Base-by-base conservation (phyloP, 306 rosid genomes). In the Oxytropis ochrocephala region DNA sequence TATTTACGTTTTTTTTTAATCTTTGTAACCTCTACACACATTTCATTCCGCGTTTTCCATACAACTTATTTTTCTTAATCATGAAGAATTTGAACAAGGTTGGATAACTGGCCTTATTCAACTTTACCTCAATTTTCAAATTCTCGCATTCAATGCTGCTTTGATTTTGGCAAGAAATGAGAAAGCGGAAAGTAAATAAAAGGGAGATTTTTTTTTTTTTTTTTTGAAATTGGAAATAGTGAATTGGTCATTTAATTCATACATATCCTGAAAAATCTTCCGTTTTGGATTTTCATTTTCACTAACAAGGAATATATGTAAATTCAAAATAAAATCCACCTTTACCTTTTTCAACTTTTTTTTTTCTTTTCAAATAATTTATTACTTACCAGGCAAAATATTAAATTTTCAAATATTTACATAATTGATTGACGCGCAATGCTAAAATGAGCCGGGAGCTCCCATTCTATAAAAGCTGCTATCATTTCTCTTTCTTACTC, bases 401-500 rank as follows among this genome's bases (percentile, higher is more conserved):
- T 27, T 54, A 36, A 35, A 35, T 54, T 35, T 35, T 17, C 8
- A 18, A 44, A 69, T 67, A 13, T 64, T 48, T n/a, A 69, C 75
- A 33, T 30, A 75, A 49, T 3, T 61, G 46, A 42, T 79, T 49
- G 2, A 51, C 13, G 11, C 21, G 12, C 53, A 4, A 49, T 36
- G 78, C 86, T 82, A 82, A 71, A n/a, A 42, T 83, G 78, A 79
- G 73, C 85, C 50, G 50, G 79, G 8, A 67, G 67, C 54, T 70
- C 12, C 43, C 5, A 51, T 67, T 81, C 72, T 36, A 67, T 42
- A 38, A 67, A 27, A 16, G 18, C 58, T 17, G 64, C 62, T 49
- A 4, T 9, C 9, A 19, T 6, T 38, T 35, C 35, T 32, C 35
- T 8, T 62, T 19, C 18, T 12, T 6, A 43, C 21, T 13, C 18